A percentile compares a stretch with the other conserved stretches of the same genome.
Conservation (phyloP, 1,139 yeast genomes). For the Pichia terricola region DNA sequence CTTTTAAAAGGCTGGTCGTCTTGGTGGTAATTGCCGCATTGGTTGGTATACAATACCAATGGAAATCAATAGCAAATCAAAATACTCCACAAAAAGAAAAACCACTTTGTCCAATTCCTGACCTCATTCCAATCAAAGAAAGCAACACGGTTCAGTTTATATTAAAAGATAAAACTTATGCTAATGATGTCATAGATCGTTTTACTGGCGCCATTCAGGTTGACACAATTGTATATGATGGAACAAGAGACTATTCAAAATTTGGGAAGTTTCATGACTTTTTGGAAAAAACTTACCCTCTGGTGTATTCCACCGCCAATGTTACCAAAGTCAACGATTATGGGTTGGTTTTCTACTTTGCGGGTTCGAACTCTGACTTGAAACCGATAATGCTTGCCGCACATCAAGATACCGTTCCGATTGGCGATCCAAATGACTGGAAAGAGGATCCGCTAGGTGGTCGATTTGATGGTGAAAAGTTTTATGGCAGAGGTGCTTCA, state of each 20-base stretch:
- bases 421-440: slow-evolving; percentile 51
- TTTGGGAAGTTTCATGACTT: slow-evolving; percentile 35
- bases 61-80: too few relatives aligned
- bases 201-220: slow-evolving; percentile 48
- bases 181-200: slow-evolving; percentile 32
- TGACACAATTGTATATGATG: slow-evolving; percentile 56
- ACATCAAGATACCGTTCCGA: slow-evolving; percentile 81
- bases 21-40: too few relatives aligned
- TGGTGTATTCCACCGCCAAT: slow-evolving; percentile 29
- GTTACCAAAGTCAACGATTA: slow-evolving; percentile 36
- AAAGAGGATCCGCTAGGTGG: slow-evolving; percentile 62
- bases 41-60: too few relatives aligned
- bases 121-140: slow-evolving; percentile 14
- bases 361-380: slow-evolving; percentile 39
- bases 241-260: slow-evolving; percentile 27
- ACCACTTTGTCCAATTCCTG: slow-evolving; percentile 19
- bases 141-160: slow-evolving; percentile 18
- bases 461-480: slow-evolving; percentile 46
- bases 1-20: too few relatives aligned
- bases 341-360: slow-evolving; percentile 26
- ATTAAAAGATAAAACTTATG: slow-evolving; percentile 31
- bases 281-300: slow-evolving; percentile 35
- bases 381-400: slow-evolving; percentile 66
- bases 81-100: too few relatives aligned
- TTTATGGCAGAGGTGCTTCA: slow-evolving; percentile 59